A percentile compares a stretch with the other conserved stretches of the same genome.
phyloP scores from a whole-genome alignment of 345 rosid genomes.

The Limnanthes douglasii region DNA sequence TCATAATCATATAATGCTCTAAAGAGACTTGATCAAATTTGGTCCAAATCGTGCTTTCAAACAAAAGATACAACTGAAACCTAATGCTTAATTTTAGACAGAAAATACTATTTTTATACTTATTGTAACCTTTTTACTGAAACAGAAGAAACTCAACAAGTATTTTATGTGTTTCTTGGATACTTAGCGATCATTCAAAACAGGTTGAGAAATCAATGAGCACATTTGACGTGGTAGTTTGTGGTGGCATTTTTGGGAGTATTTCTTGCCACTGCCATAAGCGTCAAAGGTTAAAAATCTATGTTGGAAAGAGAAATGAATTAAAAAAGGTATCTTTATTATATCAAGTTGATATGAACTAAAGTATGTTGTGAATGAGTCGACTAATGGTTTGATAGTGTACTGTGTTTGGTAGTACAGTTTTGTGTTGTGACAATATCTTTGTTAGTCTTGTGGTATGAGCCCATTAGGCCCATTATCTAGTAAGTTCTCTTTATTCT shows the following conservation, averaged over 20 bases:
- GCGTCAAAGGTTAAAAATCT: slow-evolving; percentile 43
- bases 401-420: too few relatives aligned
- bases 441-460: too few relatives aligned
- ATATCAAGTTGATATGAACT: too few relatives aligned
- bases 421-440: too few relatives aligned
- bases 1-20: slow-evolving; percentile 49
- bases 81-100: too few relatives aligned
- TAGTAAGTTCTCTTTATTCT: too few relatives aligned
- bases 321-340: slow-evolving; percentile 72
- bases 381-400: too few relatives aligned
- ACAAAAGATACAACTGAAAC: slow-evolving; percentile 33
- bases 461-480: too few relatives aligned
- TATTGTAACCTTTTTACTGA: slow-evolving; percentile 21
- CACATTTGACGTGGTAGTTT: slow-evolving; percentile 47
- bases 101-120: too few relatives aligned
- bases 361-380: too few relatives aligned
- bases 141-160: slow-evolving; percentile 22
- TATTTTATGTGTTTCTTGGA: slow-evolving; percentile 27
- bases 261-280: slow-evolving; percentile 59
- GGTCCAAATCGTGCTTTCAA: slow-evolving; percentile 39
- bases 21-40: slow-evolving; percentile 47
- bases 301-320: slow-evolving; percentile 39
- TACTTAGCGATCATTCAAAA: slow-evolving; percentile 21
- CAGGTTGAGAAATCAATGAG: slow-evolving; percentile 20
- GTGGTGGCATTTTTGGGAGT: slow-evolving; percentile 80